Evolutionary conservation across 1,284 basidiomycete species (phyloP).

Genomic region (Pyrrhoderma lamaoense): DNA sequence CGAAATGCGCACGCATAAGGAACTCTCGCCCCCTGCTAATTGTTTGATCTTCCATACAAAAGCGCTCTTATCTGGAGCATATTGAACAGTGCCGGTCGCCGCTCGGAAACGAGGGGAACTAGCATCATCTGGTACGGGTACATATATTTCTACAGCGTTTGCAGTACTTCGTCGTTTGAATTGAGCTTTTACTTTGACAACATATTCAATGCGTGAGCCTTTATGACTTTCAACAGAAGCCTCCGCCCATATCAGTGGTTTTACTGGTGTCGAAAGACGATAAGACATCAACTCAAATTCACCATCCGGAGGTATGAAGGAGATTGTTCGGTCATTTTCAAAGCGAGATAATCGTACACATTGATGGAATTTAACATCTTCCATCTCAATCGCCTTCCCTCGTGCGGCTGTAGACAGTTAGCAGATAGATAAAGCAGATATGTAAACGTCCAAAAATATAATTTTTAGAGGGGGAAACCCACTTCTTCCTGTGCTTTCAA

Average conservation of each 20-base stretch:
- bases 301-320: constrained; percentile 98
- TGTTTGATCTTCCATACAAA: constrained; percentile 99
- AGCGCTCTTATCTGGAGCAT: constrained; percentile 91
- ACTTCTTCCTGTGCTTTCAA: constrained; percentile 95
- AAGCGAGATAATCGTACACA: constrained; percentile 99
- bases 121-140: constrained; percentile 97
- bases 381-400: constrained; percentile 99
- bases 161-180: constrained; percentile 96
- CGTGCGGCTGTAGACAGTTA: constrained; percentile 59
- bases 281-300: constrained; percentile 99
- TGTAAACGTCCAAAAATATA: neutral
- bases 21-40: constrained; percentile 87
- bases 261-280: constrained; percentile 91
- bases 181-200: constrained; percentile 97
- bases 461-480: constrained; percentile 27
- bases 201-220: constrained; percentile 93
- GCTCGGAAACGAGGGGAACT: constrained; percentile 96
- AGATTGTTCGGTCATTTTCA: constrained; percentile 98
- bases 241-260: constrained; percentile 97
- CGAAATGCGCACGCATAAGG: constrained; percentile 94
- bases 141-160: constrained; percentile 98
- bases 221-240: constrained; percentile 93
- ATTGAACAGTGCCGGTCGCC: constrained; percentile 87
- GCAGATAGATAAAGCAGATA: constrained; percentile 5
- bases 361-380: constrained; percentile 99